Conservation (phyloP, 73 alveolate species). For the Diophrys appendiculata region DNA sequence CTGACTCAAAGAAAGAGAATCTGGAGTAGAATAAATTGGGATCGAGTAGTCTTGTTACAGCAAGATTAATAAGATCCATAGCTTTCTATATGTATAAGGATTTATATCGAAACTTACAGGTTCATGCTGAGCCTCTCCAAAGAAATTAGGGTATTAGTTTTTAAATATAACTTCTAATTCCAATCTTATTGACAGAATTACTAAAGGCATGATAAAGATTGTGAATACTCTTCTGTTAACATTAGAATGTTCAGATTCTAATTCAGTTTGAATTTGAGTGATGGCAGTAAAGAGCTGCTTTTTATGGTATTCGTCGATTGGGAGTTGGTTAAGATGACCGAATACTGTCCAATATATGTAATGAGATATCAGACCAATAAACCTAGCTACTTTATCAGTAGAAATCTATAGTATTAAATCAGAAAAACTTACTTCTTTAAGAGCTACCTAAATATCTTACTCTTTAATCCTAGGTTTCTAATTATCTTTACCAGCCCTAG, state of each 20-base stretch:
- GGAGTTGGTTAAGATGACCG: constrained; percentile 53
- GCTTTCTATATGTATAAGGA: constrained; percentile 39
- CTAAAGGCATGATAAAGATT: constrained; percentile 58
- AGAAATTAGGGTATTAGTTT: constrained; percentile 49
- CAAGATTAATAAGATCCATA: constrained; percentile 58
- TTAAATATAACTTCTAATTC: constrained; percentile 60
- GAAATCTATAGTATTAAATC: constrained; percentile 9
- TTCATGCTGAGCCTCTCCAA: constrained; percentile 42
- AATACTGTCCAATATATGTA: constrained; percentile 61
- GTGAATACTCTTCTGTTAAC: constrained; percentile 52
- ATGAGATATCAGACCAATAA: constrained; percentile 54
- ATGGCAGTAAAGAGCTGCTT: constrained; percentile 49
- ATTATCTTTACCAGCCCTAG: too few species aligned
- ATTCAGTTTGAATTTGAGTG: constrained; percentile 29
- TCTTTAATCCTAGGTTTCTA: constrained; percentile 4
- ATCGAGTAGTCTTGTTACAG: constrained; percentile 54
- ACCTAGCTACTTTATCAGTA: constrained; percentile 41
- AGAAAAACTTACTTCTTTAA: background rate
- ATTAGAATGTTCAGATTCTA: constrained; percentile 47
- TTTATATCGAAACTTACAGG: too few species aligned
- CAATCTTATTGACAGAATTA: constrained; percentile 50
- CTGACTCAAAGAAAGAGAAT: constrained; percentile 72
- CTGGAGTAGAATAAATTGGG: constrained; percentile 68
- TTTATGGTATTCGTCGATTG: constrained; percentile 35
- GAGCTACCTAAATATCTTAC: constrained; percentile 15